Percentiles rank a stretch among this genome's conserved stretches.
Conservation (phyloP, 176 grass and related monocot species). For the Phragmites australis region DNA sequence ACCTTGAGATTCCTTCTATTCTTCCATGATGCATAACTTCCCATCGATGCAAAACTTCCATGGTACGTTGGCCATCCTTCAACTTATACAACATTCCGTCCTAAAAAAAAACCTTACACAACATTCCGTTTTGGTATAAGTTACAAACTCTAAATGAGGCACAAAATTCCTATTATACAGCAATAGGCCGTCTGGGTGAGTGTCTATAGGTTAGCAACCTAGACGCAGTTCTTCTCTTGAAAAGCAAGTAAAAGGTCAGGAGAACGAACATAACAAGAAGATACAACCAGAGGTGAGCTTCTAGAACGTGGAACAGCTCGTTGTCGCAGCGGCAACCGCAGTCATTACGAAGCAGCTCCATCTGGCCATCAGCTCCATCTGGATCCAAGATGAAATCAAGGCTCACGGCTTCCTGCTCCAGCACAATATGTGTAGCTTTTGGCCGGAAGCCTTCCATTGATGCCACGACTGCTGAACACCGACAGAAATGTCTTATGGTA, state of each 20-base stretch:
- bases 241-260: constrained; percentile 57
- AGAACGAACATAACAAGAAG: constrained; percentile 39
- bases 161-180: constrained; percentile 34
- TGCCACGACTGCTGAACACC: constrained; percentile 50
- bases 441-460: constrained; percentile 66
- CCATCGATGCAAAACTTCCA: not conserved
- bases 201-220: constrained; percentile 40
- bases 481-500: not conserved
- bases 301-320: constrained; percentile 46
- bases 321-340: constrained; percentile 42
- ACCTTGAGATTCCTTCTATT: no score
- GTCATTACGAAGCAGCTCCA: not conserved
- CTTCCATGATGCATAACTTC: not conserved
- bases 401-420: constrained; percentile 46
- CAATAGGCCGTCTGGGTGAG: constrained; percentile 40
- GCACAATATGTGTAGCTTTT: constrained; percentile 61
- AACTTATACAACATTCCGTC: not conserved
- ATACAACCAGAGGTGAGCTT: constrained; percentile 53
- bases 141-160: constrained; percentile 13
- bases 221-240: constrained; percentile 55
- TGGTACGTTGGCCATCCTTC: not conserved
- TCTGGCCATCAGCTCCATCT: not conserved
- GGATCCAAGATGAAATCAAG: constrained; percentile 88
- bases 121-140: not conserved
- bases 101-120: no score